Base-by-base conservation (phyloP, 2,329 filamentous ascomycete genomes). In the Cladophialophora psammophila region DNA sequence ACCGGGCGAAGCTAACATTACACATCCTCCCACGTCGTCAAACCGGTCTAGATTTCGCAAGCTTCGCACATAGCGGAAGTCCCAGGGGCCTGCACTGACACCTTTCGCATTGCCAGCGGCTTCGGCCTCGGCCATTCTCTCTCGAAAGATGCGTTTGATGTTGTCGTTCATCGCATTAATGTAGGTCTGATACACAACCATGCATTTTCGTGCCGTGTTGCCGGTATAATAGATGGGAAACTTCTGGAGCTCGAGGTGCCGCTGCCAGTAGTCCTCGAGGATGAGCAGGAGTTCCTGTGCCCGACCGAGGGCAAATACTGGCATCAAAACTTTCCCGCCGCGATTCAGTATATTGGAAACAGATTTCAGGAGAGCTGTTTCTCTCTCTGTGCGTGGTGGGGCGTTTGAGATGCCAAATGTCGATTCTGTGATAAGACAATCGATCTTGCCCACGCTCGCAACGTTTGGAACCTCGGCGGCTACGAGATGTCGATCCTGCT, bases 161-260 rank as follows among this genome's bases (percentile, higher is more conserved):
- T 97, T 98, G 76, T 98, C 94, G 77, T 99, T 99, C 95, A 99
- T 99, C 63, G 94, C 93, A 57, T 94, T 93, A 57, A 98, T 93
- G 75, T 98, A 99, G 1, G 95, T 99, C 78, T 98, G 95, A 77
- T 99, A 99, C 3, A 98, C 93, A 35, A 97, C 88, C 95, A 99
- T 99, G 81, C 95, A 99, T 79, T 97, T 95, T 69, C 94, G 86
- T 0, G 95, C 95, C 50, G 98, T 87, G 74, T 96, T 97, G 74
- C 92, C 95, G 63, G 96, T 96, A 78, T 98, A 99, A 82, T 98
- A 99, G 69, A 99, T 98, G 5, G 95, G 95, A 40, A 91, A 90
- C 72, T 92, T 93, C 71, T 97, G 94, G 72, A 90, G 93, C 73
- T 97, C 94, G 0, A 88, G 82, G 75, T 99, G 94, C 64, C 93